These are phyloP conservation scores for Termitomyces sp. DNA, from an alignment of 768 basidiomycete species.

Conservation along the genomic window DNA sequence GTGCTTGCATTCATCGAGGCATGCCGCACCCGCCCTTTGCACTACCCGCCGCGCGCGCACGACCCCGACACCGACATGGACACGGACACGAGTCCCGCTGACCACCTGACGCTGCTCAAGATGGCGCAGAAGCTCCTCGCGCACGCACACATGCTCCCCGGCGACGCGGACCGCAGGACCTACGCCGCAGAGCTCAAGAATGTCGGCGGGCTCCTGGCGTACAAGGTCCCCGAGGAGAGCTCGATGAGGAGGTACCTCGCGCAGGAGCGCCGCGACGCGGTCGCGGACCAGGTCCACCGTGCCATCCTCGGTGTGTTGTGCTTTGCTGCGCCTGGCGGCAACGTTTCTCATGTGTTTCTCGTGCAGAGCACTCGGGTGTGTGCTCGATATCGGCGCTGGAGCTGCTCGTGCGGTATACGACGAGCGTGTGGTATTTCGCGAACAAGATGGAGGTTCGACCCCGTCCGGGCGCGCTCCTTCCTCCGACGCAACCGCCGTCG, in stretches of 20 bases:
- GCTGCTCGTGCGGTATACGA: slow-evolving; percentile 57
- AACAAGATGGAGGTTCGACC: slow-evolving; percentile 43
- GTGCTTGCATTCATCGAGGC: slow-evolving; percentile 86
- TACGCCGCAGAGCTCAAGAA: slow-evolving; percentile 69
- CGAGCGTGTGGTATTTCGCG: slow-evolving; percentile 52
- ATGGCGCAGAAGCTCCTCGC: slow-evolving; percentile 65
- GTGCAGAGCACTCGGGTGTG: slow-evolving; percentile 44
- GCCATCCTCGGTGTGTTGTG: slow-evolving; percentile 72
- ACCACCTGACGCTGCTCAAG: slow-evolving; percentile 41
- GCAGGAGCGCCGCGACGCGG: slow-evolving; percentile 68
- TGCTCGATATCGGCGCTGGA: slow-evolving; percentile 59
- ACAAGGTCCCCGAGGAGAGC: slow-evolving; percentile 72
- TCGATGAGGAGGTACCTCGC: slow-evolving; percentile 70
- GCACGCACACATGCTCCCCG: slow-evolving; percentile 49
- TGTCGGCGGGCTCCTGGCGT: slow-evolving; percentile 79
- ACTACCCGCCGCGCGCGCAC: slow-evolving; percentile 23
- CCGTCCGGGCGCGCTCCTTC: slow-evolving; percentile 42
- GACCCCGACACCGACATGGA: slow-evolving; percentile 4
- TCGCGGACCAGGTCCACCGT: slow-evolving; percentile 84
- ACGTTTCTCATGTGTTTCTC: not conserved
- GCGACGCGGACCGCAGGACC: slow-evolving; percentile 46
- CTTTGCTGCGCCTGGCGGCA: not conserved
- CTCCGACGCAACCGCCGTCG: slow-evolving; percentile 21
- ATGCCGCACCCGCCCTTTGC: slow-evolving; percentile 66
- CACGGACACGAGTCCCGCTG: not conserved